These are phyloP conservation scores for Lipomyces yarrowii DNA, from an alignment of 1,139 yeast species.

Conservation along the genomic window DNA sequence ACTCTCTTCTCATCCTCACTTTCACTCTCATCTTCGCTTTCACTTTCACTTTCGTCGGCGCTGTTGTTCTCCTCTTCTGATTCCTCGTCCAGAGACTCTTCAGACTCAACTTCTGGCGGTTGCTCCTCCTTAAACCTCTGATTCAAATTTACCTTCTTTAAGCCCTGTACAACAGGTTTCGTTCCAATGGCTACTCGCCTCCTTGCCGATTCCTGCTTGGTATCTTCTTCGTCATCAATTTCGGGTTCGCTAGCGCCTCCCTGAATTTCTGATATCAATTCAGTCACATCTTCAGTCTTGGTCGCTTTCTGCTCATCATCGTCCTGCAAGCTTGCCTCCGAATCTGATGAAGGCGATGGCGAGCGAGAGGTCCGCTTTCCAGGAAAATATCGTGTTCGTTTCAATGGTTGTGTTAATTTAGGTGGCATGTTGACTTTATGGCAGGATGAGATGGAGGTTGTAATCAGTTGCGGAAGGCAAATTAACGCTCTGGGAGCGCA, in stretches of 20 bases:
- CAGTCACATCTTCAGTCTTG: background rate
- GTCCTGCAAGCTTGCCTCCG: background rate
- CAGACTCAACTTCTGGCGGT: background rate
- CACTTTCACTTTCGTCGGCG: conserved; percentile 24
- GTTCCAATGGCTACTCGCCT: conserved; percentile 5
- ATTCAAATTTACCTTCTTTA: conserved; percentile 30
- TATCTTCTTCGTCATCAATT: conserved; percentile 24
- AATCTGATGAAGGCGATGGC: conserved; percentile 18
- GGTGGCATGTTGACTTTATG: conserved; percentile 24
- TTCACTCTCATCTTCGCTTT: conserved; percentile 22
- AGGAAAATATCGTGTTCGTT: conserved; percentile 20
- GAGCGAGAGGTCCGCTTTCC: conserved; percentile 26
- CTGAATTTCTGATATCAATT: background rate
- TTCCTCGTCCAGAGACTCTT: conserved; percentile 2
- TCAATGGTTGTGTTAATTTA: conserved; percentile 5
- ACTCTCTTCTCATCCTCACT: conserved; percentile 13
- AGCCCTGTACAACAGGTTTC: conserved; percentile 17
- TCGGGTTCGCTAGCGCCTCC: conserved; percentile 16
- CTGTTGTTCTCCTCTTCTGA: conserved; percentile 9
- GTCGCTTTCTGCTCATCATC: background rate
- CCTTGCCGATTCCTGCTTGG: conserved; percentile 18
- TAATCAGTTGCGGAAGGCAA: background rate
- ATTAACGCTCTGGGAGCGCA: background rate
- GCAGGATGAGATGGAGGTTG: background rate
- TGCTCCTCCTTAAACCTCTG: conserved; percentile 19